phyloP scores from a whole-genome alignment of 495 filamentous ascomycete species.

The Entonaema liquescens region DNA sequence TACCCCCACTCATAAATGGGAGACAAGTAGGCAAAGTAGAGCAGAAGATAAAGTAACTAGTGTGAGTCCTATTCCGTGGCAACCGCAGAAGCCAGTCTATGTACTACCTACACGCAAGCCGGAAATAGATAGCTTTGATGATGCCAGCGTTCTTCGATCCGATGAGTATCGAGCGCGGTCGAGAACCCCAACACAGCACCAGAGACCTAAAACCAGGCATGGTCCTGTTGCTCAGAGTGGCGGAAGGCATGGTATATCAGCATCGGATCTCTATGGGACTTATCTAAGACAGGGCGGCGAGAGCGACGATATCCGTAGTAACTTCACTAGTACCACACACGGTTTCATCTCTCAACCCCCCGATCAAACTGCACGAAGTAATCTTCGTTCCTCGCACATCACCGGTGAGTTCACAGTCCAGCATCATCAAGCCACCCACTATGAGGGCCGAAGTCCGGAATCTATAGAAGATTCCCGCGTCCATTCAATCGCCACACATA shows the following conservation, averaged over 20 bases:
- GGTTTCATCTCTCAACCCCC: not conserved
- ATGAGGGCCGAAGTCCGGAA: not conserved
- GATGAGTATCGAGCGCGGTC: not conserved
- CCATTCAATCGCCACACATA: not conserved
- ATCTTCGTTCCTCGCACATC: conserved; percentile 1
- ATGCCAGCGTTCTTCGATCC: not conserved
- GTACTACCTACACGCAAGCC: not conserved
- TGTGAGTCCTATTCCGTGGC: not conserved
- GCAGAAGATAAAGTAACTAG: not conserved
- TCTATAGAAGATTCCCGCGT: not conserved
- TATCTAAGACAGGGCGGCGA: not conserved
- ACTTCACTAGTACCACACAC: not conserved
- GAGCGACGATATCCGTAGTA: not conserved
- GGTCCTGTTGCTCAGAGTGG: not conserved
- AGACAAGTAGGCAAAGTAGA: not conserved
- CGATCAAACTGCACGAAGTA: not conserved
- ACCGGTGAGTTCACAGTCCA: not conserved
- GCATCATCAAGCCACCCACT: too few relatives aligned
- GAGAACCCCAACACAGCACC: not conserved
- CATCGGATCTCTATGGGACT: not conserved
- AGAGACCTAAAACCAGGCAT: not conserved
- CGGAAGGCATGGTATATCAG: not conserved
- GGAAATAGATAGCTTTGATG: not conserved
- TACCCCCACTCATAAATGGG: not conserved
- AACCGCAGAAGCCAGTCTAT: conserved; percentile 22